Conservation (phyloP, 1,139 yeast species). For the Pichia sp. region DNA sequence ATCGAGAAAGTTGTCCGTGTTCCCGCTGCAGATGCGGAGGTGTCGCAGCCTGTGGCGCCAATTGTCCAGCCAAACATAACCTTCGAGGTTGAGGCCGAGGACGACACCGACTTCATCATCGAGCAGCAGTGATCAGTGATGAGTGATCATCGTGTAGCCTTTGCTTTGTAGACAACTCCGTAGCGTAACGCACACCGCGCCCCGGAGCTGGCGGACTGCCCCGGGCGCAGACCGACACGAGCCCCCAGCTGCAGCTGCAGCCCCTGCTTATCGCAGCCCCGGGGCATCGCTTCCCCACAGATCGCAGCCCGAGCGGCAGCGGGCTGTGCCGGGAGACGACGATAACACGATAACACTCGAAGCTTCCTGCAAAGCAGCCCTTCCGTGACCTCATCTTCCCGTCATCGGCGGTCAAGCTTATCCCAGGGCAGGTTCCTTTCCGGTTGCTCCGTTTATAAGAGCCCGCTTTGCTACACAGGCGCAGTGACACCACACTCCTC, state of each 20-base stretch:
- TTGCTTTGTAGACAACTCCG: too few species aligned
- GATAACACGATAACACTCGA: too few species aligned
- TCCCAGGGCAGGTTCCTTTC: too few species aligned
- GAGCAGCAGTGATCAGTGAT: constrained; percentile 18
- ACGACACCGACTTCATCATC: constrained; percentile 27
- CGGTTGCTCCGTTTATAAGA: background rate
- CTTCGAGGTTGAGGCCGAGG: constrained; percentile 23
- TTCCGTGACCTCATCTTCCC: background rate
- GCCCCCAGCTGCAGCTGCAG: too few species aligned
- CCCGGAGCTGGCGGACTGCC: too few species aligned
- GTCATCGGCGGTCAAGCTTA: too few species aligned
- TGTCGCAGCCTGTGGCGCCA: background rate
- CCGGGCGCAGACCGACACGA: too few species aligned
- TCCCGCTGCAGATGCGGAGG: background rate
- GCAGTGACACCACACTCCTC: background rate
- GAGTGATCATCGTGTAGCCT: too few species aligned
- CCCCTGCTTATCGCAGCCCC: too few species aligned
- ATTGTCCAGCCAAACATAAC: constrained; percentile 20
- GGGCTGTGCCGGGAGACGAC: background rate
- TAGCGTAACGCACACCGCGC: background rate
- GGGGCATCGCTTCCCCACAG: too few species aligned
- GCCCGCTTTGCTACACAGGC: too few species aligned
- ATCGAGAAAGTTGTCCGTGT: constrained; percentile 3
- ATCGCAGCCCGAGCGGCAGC: background rate
- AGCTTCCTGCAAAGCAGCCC: too few species aligned